Evolutionary conservation across 345 rosid genomes (phyloP), one percentile per base, ranked within the genome.

Genomic region (Mallotus nudiflorus): DNA sequence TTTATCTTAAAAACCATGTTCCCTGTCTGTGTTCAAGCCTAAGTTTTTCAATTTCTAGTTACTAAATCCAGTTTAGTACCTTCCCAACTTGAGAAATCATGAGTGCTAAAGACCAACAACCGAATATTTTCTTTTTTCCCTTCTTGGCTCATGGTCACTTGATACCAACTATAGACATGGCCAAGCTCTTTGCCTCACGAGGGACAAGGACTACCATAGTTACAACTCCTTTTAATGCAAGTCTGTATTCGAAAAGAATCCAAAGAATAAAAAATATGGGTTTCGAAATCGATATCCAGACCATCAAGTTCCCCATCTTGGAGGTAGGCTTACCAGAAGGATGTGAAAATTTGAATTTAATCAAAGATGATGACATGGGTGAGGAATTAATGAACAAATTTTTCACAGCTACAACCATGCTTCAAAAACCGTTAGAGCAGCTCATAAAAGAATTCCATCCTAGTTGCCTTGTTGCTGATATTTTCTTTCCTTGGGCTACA

Each of bases 71-170:
- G 8, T 20, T 44, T 3, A 15, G 9, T 16, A 2, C 45, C 28
- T 29, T 0, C 6, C n/a, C 31, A 61, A n/a, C n/a, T n/a, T n/a
- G 7, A 53, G 57, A 16, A 22, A 56, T 10, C n/a, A 72, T 72
- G 75, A 35, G 10, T 10, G 22, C 20, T 31, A 44, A 31, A 44
- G 55, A 3, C 16, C 22, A 54, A 14, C 9, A 16, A 18, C 33
- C 27, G 0, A 82, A 81, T 27, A n/a, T 78, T 0, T 5, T 67
- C 24, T 83, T 83, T 77, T 71, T 83, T 25, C 84, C 82, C 5
- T 80, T 68, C 78, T 55, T 85, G 86, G 86, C 88, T 71, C 88
- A 85, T 54, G 87, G 93, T 48, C 90, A 85, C 75, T 77, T 80
- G 67, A 86, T 88, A 15, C 93, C 87, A 13, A 45, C 65, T 25